Percentiles rank a stretch among this genome's conserved stretches.
These are phyloP conservation scores for Diaporthe vaccinii DNA, from an alignment of 2,329 filamentous ascomycete species.

Conservation along the genomic window DNA sequence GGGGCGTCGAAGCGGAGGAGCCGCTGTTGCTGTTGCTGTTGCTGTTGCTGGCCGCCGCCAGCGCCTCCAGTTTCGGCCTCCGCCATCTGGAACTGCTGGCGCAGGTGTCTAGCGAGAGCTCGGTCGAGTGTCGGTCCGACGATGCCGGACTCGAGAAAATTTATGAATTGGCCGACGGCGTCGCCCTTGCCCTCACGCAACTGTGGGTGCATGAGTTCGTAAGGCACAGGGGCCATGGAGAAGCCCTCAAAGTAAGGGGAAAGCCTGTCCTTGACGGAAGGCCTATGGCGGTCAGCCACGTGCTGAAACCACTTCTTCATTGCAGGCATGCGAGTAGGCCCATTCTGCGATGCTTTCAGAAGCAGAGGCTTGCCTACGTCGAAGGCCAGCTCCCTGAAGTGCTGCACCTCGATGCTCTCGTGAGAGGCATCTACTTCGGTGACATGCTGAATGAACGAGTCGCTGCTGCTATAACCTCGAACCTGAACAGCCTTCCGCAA, in stretches of 20 bases:
- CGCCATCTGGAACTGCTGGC: conserved; percentile 1
- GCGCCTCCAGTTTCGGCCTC: too few species aligned
- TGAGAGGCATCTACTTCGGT: conserved; percentile 5
- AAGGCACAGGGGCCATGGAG: conserved; percentile 23
- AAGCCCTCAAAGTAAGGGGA: conserved; percentile 32
- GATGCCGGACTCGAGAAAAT: conserved; percentile 13
- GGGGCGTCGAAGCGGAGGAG: conserved; percentile 73
- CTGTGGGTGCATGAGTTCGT: conserved; percentile 40
- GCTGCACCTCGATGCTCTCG: conserved; percentile 1
- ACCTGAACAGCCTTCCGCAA: neutral
- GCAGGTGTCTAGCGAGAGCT: conserved; percentile 16
- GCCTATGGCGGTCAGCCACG: neutral
- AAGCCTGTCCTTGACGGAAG: neutral
- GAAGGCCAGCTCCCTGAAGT: conserved; percentile 21
- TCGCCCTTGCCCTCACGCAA: neutral
- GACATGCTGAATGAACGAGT: neutral
- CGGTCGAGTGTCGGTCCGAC: neutral
- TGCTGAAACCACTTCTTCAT: conserved; percentile 37
- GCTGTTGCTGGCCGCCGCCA: neutral
- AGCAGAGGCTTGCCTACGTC: conserved; percentile 29
- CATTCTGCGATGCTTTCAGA: conserved; percentile 28
- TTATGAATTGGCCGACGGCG: conserved; percentile 15
- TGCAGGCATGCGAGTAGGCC: conserved; percentile 20
- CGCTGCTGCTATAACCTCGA: conserved; percentile 26
- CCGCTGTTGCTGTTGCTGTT: conserved; percentile 36